Evolutionary conservation across 306 rosid species (phyloP), one percentile per base, ranked within the genome.

Genomic region (Dryas drummondii): DNA sequence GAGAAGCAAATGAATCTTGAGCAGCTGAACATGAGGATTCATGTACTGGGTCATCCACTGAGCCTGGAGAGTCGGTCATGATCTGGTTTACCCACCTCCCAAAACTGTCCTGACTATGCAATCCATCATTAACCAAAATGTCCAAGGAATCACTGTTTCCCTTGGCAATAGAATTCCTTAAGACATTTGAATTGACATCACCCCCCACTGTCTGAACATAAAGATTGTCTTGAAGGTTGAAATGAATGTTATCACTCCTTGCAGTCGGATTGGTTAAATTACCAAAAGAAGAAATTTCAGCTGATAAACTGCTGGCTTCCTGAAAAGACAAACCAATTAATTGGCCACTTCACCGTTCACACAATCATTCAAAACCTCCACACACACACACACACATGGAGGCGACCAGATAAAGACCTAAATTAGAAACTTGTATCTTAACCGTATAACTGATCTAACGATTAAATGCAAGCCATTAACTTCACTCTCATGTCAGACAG

Each of bases 31-130:
- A 72, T 41, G 94, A 77, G 68, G 97, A 82, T 77, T 83, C 96
- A 42, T 75, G 78, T 66, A 72, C 83, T 46, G 89, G 77, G 66
- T 82, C 90, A 67, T 84, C 86, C 47, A 64, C 81, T 68, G 96
- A 86, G 73, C 85, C 84, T 1, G 93, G 76, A 65, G 96, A 84
- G 57, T 87, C 93, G 16, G 79, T 76, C 74, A 89, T 78, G 9
- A 96, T 76, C 55, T 84, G 51, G 70, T 79, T 87, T 74, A 90
- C 80, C 97, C 98, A 96, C 84, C 82, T 87, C 80, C 97, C 97
- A 76, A 96, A 92, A 83, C 97, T 96, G 81, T 85, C 93, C 91
- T 90, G 97, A 74, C 90, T 87, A 68, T 83, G 89, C 89, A 94
- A 83, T 76, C 84, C 82, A 26, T 71, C 86, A 80, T 79, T 77